Conservation (phyloP, 1,139 yeast genomes). For the Magnusiomyces fungicola region DNA sequence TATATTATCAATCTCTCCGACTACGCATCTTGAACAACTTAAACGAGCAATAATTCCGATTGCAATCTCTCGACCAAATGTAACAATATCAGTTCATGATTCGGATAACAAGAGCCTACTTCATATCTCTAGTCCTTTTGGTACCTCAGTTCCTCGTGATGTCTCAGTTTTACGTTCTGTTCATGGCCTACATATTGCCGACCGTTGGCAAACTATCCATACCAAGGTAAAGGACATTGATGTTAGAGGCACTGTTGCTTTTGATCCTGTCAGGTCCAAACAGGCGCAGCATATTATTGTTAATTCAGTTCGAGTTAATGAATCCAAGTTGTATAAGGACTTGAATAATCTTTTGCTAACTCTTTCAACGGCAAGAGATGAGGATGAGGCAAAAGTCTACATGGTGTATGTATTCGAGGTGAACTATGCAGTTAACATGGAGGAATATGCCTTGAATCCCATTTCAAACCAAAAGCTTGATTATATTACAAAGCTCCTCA, state of each 20-base stretch:
- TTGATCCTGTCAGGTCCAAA: conserved; percentile 31
- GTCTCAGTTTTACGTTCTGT: conserved; percentile 19
- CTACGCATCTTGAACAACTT: conserved; percentile 31
- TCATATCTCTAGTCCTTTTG: conserved; percentile 1
- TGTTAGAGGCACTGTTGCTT: conserved; percentile 32
- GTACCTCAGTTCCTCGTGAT: conserved; percentile 12
- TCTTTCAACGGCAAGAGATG: conserved; percentile 10
- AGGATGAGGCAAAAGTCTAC: conserved; percentile 18
- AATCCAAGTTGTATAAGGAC: conserved; percentile 1
- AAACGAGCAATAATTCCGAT: conserved; percentile 35
- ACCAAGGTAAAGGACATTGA: conserved; percentile 19
- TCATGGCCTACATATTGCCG: conserved; percentile 20
- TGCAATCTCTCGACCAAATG: conserved; percentile 29
- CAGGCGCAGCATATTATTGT: conserved; percentile 42
- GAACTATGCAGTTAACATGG: conserved; percentile 27
- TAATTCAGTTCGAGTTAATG: conserved; percentile 37
- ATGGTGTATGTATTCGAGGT: conserved; percentile 40
- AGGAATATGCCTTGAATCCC: conserved; percentile 42
- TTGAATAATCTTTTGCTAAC: background rate
- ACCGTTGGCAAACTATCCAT: conserved; percentile 21
- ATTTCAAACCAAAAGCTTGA: conserved; percentile 7
- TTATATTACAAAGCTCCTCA: conserved; percentile 7
- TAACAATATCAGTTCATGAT: conserved; percentile 25
- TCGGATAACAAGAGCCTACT: conserved; percentile 11
- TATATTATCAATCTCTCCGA: conserved; percentile 25